Base-by-base conservation (phyloP, 164 flowering plant species). In the Brasenia schreberi region DNA sequence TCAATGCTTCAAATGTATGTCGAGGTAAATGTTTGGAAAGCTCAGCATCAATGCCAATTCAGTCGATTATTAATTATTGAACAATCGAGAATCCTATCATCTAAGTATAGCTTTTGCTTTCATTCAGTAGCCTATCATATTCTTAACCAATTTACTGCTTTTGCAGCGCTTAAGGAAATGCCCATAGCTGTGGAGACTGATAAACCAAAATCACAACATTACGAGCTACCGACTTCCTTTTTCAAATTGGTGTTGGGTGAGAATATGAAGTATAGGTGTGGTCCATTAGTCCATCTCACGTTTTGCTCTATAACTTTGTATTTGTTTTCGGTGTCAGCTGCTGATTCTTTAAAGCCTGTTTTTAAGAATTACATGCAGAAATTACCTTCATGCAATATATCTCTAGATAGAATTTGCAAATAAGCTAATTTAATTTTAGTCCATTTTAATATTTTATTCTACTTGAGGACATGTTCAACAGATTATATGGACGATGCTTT, bases 141-240 rank as follows among this genome's bases (percentile, higher is more conserved):
- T 33, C 39, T 33, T 33, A 33, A 33, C 39, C 39, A 33, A 33
- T 33, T 33, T 33, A 1, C 39, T 33, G 23, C 14, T 67, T 19
- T 61, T 74, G 69, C 79, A 89, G 95, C 90, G 62, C 78, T 89
- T 64, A 72, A 72, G 64, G 90, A 85, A 56, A 87, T 89, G 96
- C 95, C 98, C 16, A 87, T 92, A 67, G 98, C 98, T 33, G 80
- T 89, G 76, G 70, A 81, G 77, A 92, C 96, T 3, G 96, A 88
- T 9, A 68, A 70, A 64, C 77, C 96, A 14, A 92, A 88, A 69
- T 33, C 74, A 59, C 98, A 92, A 65, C 98, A 89, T 70, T 92
- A 92, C 73, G 96, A 89, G 68, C 66, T 92, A 3, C 98, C 96
- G 6, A 92, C 96, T 12, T 84, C 90, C 64, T 92, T 92, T 82